Percentiles rank a stretch among this genome's conserved stretches.
Evolutionary conservation across 2,329 filamentous ascomycete genomes (phyloP).

Genomic region (Aspergillus neotritici): DNA sequence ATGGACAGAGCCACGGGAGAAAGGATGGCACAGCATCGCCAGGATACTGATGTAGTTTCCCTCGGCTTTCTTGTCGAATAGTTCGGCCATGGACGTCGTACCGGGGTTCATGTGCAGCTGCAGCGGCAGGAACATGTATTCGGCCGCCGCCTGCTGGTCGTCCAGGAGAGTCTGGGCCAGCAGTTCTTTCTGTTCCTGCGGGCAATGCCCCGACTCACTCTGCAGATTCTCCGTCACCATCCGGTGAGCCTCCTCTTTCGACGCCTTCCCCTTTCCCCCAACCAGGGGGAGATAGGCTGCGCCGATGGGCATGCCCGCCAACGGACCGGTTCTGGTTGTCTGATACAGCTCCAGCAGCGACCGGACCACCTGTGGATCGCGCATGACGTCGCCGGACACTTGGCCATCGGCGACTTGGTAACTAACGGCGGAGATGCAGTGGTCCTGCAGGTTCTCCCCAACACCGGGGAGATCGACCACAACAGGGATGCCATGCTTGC

Average conservation of each 20-base stretch:
- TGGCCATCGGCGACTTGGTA: constrained; percentile 20
- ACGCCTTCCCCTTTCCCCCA: constrained; percentile 14
- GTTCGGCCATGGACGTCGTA: constrained; percentile 10
- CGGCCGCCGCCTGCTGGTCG: constrained; percentile 2
- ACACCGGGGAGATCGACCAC: constrained; percentile 43
- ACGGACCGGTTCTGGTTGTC: constrained; percentile 16
- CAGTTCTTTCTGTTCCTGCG: constrained; percentile 10
- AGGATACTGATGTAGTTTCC: constrained; percentile 19
- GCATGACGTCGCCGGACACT: constrained; percentile 20
- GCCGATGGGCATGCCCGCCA: constrained; percentile 21
- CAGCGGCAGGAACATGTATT: constrained; percentile 13
- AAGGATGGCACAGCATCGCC: constrained; percentile 26
- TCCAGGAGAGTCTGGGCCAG: constrained; percentile 12
- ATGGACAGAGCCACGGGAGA: constrained; percentile 28
- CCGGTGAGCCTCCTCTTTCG: constrained; percentile 3
- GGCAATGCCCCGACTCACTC: too few species aligned
- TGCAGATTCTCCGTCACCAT: too few species aligned
- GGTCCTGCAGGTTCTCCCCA: constrained; percentile 50
- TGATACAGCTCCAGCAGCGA: constrained; percentile 19
- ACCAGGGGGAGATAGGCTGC: constrained; percentile 24
- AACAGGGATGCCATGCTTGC: constrained; percentile 38
- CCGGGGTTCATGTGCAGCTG: constrained; percentile 14
- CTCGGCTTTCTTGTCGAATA: constrained; percentile 10
- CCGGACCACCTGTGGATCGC: constrained; percentile 16
- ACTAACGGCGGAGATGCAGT: constrained; percentile 31